A percentile compares a stretch with the other conserved stretches of the same genome.
Conservation (phyloP, 2,329 filamentous ascomycete species). For the Hypoxylon sp. region DNA sequence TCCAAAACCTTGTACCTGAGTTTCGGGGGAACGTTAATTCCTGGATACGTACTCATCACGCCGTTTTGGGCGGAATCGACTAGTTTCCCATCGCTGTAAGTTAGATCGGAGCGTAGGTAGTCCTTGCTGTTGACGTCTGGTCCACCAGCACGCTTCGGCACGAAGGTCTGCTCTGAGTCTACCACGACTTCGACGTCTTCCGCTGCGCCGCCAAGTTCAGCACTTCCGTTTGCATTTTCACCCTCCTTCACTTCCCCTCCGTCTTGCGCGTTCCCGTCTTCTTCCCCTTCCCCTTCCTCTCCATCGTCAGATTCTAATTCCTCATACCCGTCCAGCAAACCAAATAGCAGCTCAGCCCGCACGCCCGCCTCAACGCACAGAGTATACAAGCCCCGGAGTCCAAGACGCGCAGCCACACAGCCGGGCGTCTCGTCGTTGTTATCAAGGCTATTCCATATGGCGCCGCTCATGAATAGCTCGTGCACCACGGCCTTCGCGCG, state of each 20-base stretch:
- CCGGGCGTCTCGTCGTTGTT: constrained; percentile 89
- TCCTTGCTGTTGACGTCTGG: constrained; percentile 72
- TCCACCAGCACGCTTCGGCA: constrained; percentile 57
- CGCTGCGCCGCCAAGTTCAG: constrained; percentile 53
- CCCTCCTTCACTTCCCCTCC: constrained; percentile 59
- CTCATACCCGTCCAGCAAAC: constrained; percentile 86
- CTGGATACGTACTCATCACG: constrained; percentile 76
- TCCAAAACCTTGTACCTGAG: neutral
- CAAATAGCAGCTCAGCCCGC: constrained; percentile 88
- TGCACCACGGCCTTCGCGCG: constrained; percentile 77
- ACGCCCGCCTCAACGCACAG: constrained; percentile 91
- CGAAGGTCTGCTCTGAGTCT: constrained; percentile 54
- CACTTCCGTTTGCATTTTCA: constrained; percentile 52
- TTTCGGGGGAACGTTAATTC: neutral
- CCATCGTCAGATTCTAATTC: constrained; percentile 73
- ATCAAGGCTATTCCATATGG: constrained; percentile 98
- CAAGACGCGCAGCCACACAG: constrained; percentile 82
- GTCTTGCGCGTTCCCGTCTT: constrained; percentile 62
- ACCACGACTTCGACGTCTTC: constrained; percentile 47
- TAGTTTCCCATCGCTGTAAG: constrained; percentile 75
- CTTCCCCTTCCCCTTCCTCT: constrained; percentile 58
- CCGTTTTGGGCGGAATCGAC: constrained; percentile 84
- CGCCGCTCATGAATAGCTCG: constrained; percentile 86
- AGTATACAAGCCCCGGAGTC: constrained; percentile 80
- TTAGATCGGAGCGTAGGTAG: constrained; percentile 78